A percentile compares a stretch with the other conserved stretches of the same genome.
These are phyloP conservation scores for Carallia brachiata DNA, from an alignment of 345 rosid species.

Conservation along the genomic window DNA sequence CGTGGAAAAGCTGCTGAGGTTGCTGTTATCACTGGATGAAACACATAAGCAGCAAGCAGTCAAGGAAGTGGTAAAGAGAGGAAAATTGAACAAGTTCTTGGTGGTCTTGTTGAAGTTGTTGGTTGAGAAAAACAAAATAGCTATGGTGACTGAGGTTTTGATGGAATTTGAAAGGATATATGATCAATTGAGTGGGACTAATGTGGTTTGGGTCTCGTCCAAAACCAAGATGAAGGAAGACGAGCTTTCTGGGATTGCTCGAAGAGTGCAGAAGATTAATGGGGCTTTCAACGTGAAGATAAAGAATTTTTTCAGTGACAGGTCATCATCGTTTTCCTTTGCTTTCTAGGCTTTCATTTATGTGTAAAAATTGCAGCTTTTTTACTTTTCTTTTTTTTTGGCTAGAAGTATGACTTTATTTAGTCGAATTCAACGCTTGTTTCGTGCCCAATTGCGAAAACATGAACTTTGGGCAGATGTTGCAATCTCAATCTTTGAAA, in stretches of 20 bases:
- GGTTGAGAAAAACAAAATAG: constrained; percentile 43
- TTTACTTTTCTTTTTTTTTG: too few species aligned
- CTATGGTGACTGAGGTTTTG: constrained; percentile 48
- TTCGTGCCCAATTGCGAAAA: too few species aligned
- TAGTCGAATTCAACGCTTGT: too few species aligned
- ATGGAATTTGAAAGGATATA: constrained; percentile 63
- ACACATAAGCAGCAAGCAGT: constrained; percentile 36
- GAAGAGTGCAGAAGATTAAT: constrained; percentile 17
- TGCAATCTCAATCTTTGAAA: too few species aligned
- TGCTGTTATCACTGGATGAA: constrained; percentile 38
- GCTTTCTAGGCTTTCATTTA: too few species aligned
- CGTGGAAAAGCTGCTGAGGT: constrained; percentile 38
- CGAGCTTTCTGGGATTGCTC: constrained; percentile 29
- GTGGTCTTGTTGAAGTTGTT: constrained; percentile 54
- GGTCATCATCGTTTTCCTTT: constrained; percentile 4
- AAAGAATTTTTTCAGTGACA: constrained; percentile 23
- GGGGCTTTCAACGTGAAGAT: constrained; percentile 38
- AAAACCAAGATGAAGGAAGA: constrained; percentile 25
- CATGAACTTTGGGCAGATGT: too few species aligned
- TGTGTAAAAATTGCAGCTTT: too few species aligned
- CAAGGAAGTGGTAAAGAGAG: constrained; percentile 38
- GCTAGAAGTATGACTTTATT: too few species aligned
- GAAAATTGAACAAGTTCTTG: constrained; percentile 42
- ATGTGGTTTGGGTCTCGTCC: constrained; percentile 40
- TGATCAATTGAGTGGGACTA: constrained; percentile 37